Conservation (phyloP, 257 asterid genomes). For the Capsicum rhomboideum region DNA sequence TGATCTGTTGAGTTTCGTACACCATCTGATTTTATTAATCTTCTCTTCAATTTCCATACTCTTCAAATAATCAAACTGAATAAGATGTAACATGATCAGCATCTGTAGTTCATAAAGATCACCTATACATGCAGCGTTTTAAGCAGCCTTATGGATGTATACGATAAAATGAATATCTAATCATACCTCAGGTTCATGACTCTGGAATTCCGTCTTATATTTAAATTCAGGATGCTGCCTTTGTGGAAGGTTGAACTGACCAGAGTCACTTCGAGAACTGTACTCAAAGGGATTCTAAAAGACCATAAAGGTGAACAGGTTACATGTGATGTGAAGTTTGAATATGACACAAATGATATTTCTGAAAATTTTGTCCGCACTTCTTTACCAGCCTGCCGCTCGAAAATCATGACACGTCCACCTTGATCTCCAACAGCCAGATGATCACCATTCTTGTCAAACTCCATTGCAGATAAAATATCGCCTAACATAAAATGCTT, state of each 20-base stretch:
- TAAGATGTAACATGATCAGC: slow-evolving; percentile 18
- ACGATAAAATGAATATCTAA: neutral
- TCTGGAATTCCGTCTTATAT: slow-evolving; percentile 83
- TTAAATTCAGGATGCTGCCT: slow-evolving; percentile 45
- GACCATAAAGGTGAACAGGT: slow-evolving; percentile 1
- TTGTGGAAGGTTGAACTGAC: slow-evolving; percentile 32
- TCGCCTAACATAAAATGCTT: slow-evolving; percentile 35
- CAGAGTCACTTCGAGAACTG: slow-evolving; percentile 50
- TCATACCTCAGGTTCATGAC: slow-evolving; percentile 86
- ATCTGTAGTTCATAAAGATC: neutral
- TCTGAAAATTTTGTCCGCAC: slow-evolving; percentile 29
- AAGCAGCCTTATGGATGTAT: neutral
- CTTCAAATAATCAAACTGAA: slow-evolving; percentile 80
- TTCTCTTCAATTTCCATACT: slow-evolving; percentile 85
- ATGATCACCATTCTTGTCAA: slow-evolving; percentile 58
- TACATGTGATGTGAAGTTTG: neutral
- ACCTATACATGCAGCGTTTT: neutral
- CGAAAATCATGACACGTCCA: slow-evolving; percentile 72
- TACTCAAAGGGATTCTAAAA: slow-evolving; percentile 33
- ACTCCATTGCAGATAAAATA: slow-evolving; percentile 61
- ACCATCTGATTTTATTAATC: slow-evolving; percentile 65
- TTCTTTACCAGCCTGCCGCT: slow-evolving; percentile 39
- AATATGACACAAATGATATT: neutral
- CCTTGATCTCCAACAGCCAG: slow-evolving; percentile 82
- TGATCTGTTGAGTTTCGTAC: slow-evolving; percentile 45